Evolutionary conservation across 2,329 filamentous ascomycete species (phyloP).

Genomic region (Aspergillus awamori): DNA sequence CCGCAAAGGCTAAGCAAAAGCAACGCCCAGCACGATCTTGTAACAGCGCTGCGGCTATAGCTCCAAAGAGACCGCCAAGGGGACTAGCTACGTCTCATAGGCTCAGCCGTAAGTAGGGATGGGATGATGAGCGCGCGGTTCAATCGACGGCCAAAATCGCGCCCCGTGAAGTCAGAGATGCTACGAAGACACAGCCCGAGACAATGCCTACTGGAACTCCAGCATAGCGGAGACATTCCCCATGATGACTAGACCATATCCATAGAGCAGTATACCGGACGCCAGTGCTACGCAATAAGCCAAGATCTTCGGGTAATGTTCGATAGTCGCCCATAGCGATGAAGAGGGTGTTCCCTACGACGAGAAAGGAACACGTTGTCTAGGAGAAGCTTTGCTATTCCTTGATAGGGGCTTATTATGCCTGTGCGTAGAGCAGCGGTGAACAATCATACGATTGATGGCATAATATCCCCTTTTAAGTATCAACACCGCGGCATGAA

Average conservation of each 20-base stretch:
- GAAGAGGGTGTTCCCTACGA: neutral
- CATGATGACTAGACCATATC: conserved; percentile 38
- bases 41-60: conserved; percentile 42
- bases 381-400: neutral
- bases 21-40: conserved; percentile 48
- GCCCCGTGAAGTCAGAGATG: conserved; percentile 9
- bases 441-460: neutral
- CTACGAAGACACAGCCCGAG: neutral
- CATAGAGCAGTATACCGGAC: conserved; percentile 34
- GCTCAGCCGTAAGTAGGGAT: conserved; percentile 45
- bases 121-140: conserved; percentile 43
- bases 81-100: conserved; percentile 49
- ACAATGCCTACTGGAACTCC: conserved; percentile 21
- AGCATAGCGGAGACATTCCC: conserved; percentile 31
- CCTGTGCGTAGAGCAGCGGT: neutral
- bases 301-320: conserved; percentile 16
- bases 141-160: conserved; percentile 37
- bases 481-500: conserved; percentile 1
- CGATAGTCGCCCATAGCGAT: conserved; percentile 11
- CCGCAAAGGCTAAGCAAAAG: conserved; percentile 39
- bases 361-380: neutral
- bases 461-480: neutral
- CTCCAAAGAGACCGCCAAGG: conserved; percentile 44
- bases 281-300: conserved; percentile 24
- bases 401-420: neutral